A percentile compares a stretch with the other conserved stretches of the same genome.
Conservation (phyloP, 1,284 basidiomycete genomes). For the Rhodotorula sp. region DNA sequence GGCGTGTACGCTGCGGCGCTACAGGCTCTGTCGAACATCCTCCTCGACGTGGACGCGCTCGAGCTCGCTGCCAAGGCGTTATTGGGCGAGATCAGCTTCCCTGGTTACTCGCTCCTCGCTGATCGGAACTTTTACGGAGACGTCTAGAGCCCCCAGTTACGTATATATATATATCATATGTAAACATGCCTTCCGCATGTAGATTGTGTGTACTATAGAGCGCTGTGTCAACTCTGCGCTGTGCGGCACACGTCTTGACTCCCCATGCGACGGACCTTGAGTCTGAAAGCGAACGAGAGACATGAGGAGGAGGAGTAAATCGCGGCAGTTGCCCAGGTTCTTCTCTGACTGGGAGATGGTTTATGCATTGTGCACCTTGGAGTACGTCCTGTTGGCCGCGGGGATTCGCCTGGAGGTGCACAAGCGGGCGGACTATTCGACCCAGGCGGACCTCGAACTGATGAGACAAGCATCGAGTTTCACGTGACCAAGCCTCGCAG, state of each 20-base stretch:
- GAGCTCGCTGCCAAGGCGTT: slow-evolving; percentile 22
- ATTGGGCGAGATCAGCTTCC: slow-evolving; percentile 22
- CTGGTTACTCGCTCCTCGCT: not conserved
- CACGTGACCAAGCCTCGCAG: too few relatives aligned
- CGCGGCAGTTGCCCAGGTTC: too few relatives aligned
- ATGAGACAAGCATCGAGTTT: too few relatives aligned
- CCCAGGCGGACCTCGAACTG: too few relatives aligned
- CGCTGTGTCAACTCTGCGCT: not conserved
- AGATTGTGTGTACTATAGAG: not conserved
- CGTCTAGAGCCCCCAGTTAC: not conserved
- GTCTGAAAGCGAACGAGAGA: too few relatives aligned
- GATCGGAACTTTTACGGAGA: not conserved
- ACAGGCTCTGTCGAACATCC: slow-evolving; percentile 17
- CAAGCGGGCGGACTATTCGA: too few relatives aligned
- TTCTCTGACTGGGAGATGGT: too few relatives aligned
- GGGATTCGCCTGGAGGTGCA: too few relatives aligned
- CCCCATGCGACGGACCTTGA: too few relatives aligned
- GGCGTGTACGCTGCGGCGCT: slow-evolving; percentile 4
- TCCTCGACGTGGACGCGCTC: slow-evolving; percentile 26
- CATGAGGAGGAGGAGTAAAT: too few relatives aligned
- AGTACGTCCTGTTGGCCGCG: too few relatives aligned
- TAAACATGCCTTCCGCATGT: not conserved
- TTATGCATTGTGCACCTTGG: too few relatives aligned
- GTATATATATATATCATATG: not conserved
- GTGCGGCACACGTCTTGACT: not conserved